Base-by-base conservation (phyloP, 805 yeast genomes). In the Spencermartinsiella europaea region DNA sequence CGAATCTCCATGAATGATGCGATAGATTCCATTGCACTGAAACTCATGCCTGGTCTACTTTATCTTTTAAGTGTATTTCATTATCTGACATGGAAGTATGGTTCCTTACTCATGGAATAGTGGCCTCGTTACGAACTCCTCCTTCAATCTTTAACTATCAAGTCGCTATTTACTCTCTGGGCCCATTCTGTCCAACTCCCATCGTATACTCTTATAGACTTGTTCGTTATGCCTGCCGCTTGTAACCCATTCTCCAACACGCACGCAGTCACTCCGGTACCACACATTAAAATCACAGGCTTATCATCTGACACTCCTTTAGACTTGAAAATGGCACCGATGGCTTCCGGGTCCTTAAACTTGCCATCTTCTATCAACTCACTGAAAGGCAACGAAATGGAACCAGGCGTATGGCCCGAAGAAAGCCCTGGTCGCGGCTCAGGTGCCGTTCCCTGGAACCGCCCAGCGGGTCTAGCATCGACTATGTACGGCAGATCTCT, bases 221-320 rank as follows among this genome's bases (percentile, higher is more conserved):
- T 45, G 17, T 27, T 34, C 34, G 74, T 73, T 12, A 82, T 68
- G 3, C 63, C 64, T 35, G 69, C 63, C 25, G 71, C 67, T 47
- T 79, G 81, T 36, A 85, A 62, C 1, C 95, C 98, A 5, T 83
- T 70, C 64, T 85, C 83, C 39, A 91, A 74, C 35, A 93, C 80
- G 52, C 91, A 87, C 0, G 97, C 98, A 8, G 97, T 83, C 41
- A 93, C 97, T 39, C 98, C 99, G 0, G 97, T 83, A 22, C 98
- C 99, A 63, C 99, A 93, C 86, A 86, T 80, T 34, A 84, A 85
- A 42, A 93, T 79, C 16, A 85, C 79, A 10, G 87, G 90, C 58
- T 83, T 82, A 27, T 55, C 58, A 14, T 50, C 47, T 34, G 54
- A 52, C 8, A 69, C 56, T 2, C 69, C 67, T 35, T 74, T 63